Evolutionary conservation across 1,284 basidiomycete species (phyloP).

Genomic region (Naganishia sp.): DNA sequence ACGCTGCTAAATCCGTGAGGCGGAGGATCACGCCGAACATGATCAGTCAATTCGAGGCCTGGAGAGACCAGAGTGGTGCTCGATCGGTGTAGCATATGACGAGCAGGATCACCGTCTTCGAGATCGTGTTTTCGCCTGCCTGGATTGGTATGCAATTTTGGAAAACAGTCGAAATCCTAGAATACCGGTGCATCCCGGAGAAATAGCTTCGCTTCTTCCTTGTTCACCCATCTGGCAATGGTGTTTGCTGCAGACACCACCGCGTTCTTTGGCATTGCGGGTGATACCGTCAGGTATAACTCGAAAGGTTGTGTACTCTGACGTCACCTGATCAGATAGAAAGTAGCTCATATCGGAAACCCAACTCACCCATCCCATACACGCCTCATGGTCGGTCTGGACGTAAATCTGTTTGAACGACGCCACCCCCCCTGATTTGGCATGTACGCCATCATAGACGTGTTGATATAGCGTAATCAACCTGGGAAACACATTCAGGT

Average conservation of each 20-base stretch:
- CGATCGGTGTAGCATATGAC: constrained; percentile 7
- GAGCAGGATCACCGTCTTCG: not conserved
- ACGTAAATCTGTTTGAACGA: constrained; percentile 80
- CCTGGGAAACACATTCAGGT: constrained; percentile 53
- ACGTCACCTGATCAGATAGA: not conserved
- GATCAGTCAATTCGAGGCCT: constrained; percentile 68
- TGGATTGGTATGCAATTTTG: not conserved
- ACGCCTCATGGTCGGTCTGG: constrained; percentile 77
- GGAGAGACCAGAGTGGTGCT: constrained; percentile 55
- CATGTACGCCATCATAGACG: constrained; percentile 80
- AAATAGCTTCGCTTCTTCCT: constrained; percentile 78
- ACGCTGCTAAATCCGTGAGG: constrained; percentile 72
- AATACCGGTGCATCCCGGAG: constrained; percentile 84
- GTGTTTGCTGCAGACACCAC: constrained; percentile 83
- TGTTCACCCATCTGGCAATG: constrained; percentile 85
- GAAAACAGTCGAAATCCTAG: constrained; percentile 46
- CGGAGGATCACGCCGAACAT: constrained; percentile 85
- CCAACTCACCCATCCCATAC: constrained; percentile 64
- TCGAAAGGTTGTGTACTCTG: constrained; percentile 92
- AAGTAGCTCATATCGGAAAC: not conserved
- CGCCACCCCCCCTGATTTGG: constrained; percentile 70
- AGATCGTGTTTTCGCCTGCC: not conserved
- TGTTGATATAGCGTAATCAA: constrained; percentile 80
- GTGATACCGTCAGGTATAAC: constrained; percentile 80
- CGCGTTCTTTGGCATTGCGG: constrained; percentile 79